Evolutionary conservation across 176 grass and related monocot species (phyloP).

Genomic region (Elymus sibiricus): DNA sequence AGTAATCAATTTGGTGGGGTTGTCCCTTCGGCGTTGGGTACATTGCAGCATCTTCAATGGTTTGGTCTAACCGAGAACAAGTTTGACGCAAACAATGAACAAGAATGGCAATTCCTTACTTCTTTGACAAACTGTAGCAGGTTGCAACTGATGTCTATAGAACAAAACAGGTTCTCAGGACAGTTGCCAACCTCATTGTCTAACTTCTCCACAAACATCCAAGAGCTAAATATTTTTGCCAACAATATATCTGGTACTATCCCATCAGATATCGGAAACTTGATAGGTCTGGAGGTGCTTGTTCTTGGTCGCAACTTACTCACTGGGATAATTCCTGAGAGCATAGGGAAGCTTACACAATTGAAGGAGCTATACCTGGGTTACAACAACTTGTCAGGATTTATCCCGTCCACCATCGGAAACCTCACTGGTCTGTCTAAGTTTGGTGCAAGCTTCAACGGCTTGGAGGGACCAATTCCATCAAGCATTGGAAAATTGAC

Average conservation of each 20-base stretch:
- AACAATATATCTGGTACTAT: slow-evolving; percentile 10
- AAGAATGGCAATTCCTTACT: slow-evolving; percentile 8
- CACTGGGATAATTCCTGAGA: slow-evolving; percentile 2
- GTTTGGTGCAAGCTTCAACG: neutral
- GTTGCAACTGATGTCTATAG: neutral
- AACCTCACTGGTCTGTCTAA: neutral
- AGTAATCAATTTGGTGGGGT: neutral
- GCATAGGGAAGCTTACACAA: slow-evolving; percentile 17
- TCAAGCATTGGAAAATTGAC: neutral
- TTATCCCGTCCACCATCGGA: neutral
- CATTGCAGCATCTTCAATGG: neutral
- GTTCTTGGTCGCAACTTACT: neutral
- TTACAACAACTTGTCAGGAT: neutral
- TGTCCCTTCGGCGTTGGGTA: neutral
- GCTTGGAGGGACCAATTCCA: neutral
- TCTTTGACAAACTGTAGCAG: slow-evolving; percentile 14
- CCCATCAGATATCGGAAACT: neutral
- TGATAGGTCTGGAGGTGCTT: neutral
- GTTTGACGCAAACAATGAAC: slow-evolving; percentile 4
- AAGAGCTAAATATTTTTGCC: neutral
- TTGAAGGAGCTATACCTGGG: neutral
- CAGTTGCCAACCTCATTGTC: neutral
- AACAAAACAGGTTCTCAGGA: neutral
- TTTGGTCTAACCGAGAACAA: neutral
- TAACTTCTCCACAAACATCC: neutral